Conservation (phyloP, 2,329 filamentous ascomycete species). For the Cladorrhinum sp. region DNA sequence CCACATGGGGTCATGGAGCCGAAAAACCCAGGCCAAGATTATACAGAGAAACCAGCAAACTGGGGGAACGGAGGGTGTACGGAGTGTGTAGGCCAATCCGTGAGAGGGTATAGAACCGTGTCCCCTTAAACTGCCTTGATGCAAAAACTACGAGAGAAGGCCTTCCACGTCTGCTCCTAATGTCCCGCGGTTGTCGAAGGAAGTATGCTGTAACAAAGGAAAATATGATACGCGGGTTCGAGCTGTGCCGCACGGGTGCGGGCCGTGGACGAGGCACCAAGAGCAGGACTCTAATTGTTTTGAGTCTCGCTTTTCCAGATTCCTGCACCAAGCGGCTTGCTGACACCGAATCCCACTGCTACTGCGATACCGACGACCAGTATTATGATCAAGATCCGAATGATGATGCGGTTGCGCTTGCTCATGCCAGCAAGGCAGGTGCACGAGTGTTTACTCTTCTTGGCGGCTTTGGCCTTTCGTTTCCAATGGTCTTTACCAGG, state of each 20-base stretch:
- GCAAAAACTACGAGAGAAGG: background rate
- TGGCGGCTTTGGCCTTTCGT: constrained; percentile 55
- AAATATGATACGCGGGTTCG: background rate
- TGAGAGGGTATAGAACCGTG: background rate
- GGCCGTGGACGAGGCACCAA: background rate
- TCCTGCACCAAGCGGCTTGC: constrained; percentile 57
- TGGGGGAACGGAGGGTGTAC: constrained; percentile 1
- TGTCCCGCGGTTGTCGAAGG: background rate
- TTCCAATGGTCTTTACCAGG: constrained; percentile 59
- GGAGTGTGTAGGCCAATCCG: background rate
- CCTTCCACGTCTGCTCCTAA: background rate
- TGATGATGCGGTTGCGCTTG: constrained; percentile 51
- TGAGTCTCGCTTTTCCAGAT: constrained; percentile 46
- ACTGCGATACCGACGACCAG: constrained; percentile 28
- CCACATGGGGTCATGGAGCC: constrained; percentile 2
- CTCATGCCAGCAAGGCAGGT: constrained; percentile 52
- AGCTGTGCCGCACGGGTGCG: constrained; percentile 1
- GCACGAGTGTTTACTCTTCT: constrained; percentile 49
- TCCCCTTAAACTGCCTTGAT: background rate
- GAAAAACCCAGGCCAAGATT: background rate
- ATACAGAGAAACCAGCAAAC: constrained; percentile 10
- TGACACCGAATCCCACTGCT: constrained; percentile 55
- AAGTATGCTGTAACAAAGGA: constrained; percentile 8
- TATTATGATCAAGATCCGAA: constrained; percentile 43
- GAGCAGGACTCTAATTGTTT: constrained; percentile 15